Evolutionary conservation across 192 early-diverging fungal species (phyloP).

Genomic region (Haplosporangium gracile): DNA sequence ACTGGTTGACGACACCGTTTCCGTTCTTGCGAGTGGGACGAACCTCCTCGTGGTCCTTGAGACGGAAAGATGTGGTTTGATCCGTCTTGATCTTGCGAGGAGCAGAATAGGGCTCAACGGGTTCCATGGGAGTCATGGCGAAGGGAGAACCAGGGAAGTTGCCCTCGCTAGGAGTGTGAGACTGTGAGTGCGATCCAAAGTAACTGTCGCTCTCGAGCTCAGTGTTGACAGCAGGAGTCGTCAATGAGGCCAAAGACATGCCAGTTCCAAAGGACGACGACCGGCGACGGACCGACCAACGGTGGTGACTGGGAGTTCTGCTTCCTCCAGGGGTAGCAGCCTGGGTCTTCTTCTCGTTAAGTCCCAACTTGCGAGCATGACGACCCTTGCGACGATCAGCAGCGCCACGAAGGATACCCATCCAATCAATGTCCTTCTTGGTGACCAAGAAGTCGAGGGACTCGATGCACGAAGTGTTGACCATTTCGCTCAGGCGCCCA

Average conservation of each 20-base stretch:
- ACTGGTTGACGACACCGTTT: neutral
- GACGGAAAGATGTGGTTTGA: conserved; percentile 51
- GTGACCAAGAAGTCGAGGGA: conserved; percentile 87
- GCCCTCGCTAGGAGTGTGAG: conserved; percentile 26
- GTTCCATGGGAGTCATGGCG: conserved; percentile 38
- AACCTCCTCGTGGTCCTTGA: conserved; percentile 64
- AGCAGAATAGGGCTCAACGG: conserved; percentile 30
- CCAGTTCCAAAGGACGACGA: conserved; percentile 25
- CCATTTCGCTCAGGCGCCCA: conserved; percentile 80
- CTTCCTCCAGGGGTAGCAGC: conserved; percentile 61
- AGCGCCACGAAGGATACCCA: conserved; percentile 61
- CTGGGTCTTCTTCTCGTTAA: conserved; percentile 63
- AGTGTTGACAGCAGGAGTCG: conserved; percentile 37
- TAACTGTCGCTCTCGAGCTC: conserved; percentile 42
- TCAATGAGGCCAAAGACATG: conserved; percentile 35
- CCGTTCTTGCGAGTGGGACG: conserved; percentile 27
- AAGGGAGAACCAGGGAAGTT: conserved; percentile 30
- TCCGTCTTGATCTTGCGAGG: conserved; percentile 34
- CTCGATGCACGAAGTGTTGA: conserved; percentile 83
- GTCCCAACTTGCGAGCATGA: conserved; percentile 55
- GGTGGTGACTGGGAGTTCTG: conserved; percentile 57
- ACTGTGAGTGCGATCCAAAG: conserved; percentile 45
- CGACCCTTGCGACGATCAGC: conserved; percentile 47
- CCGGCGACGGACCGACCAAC: conserved; percentile 50
- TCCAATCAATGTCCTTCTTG: conserved; percentile 69